Conservation (phyloP, 2,329 filamentous ascomycete genomes). For the Aspergillus fijiensis region DNA sequence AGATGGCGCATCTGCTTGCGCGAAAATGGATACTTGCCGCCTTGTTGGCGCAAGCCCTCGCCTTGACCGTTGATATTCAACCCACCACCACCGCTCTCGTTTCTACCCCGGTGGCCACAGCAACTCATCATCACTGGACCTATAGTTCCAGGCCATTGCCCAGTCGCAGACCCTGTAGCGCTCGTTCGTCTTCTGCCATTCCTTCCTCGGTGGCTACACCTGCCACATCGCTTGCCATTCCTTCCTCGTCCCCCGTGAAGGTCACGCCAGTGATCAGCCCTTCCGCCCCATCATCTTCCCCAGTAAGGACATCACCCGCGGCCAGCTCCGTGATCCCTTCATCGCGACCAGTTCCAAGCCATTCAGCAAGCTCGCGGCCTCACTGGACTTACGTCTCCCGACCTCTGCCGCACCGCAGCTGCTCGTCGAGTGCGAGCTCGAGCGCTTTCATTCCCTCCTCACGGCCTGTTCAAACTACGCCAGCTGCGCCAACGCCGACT, state of each 20-base stretch:
- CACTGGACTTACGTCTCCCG: conserved; percentile 1
- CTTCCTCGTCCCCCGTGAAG: neutral
- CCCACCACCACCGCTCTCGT: neutral
- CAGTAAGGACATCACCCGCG: neutral
- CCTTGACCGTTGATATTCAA: neutral
- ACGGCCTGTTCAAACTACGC: neutral
- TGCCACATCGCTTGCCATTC: neutral
- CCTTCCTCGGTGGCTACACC: neutral
- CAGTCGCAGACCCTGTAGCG: neutral
- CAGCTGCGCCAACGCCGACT: neutral
- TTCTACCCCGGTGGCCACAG: neutral
- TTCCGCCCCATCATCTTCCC: neutral
- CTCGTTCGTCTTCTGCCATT: neutral
- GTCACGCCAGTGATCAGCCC: neutral
- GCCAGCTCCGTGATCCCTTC: neutral
- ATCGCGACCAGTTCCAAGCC: neutral
- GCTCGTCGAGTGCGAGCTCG: neutral
- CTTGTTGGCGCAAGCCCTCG: neutral
- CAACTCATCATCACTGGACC: neutral
- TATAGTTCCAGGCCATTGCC: conserved; percentile 1
- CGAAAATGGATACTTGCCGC: conserved; percentile 2
- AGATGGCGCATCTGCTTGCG: neutral
- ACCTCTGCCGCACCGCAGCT: neutral
- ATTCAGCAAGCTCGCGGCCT: neutral
- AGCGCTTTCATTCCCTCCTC: neutral